Percentiles rank a stretch among this genome's conserved stretches.
Evolutionary conservation across 208 protist genomes (phyloP).

Genomic region (Leishmania tropica): DNA sequence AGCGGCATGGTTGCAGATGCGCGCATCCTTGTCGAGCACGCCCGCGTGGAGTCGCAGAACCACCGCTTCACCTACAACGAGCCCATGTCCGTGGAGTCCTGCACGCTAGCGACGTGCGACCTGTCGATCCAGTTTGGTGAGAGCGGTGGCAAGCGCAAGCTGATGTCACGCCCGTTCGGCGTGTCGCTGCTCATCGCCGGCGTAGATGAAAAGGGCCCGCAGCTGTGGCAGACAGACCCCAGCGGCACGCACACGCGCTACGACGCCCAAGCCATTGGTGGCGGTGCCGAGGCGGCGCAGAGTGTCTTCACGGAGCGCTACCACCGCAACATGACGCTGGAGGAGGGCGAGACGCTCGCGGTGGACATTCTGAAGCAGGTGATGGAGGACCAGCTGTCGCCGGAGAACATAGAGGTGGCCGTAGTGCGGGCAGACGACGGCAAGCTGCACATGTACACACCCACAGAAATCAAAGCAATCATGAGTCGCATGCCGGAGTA

Average conservation of each 20-base stretch:
- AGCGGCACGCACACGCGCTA: slow-evolving; percentile 97
- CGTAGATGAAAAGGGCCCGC: slow-evolving; percentile 97
- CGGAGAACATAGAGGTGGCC: slow-evolving; percentile 97
- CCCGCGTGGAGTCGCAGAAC: slow-evolving; percentile 98
- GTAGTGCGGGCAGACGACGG: slow-evolving; percentile 75
- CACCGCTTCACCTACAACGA: slow-evolving; percentile 99
- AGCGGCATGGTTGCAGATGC: slow-evolving; percentile 99
- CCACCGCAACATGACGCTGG: slow-evolving; percentile 96
- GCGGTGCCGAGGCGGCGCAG: slow-evolving; percentile 98
- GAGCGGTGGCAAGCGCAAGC: slow-evolving; percentile 82
- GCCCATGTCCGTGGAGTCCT: slow-evolving; percentile 96
- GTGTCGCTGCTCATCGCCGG: slow-evolving; percentile 99
- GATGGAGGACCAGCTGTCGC: slow-evolving; percentile 99
- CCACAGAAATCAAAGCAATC: slow-evolving; percentile 90
- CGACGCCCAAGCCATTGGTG: slow-evolving; percentile 99
- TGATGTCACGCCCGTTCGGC: slow-evolving; percentile 98
- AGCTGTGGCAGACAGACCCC: slow-evolving; percentile 98
- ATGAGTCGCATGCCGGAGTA: slow-evolving; percentile 75
- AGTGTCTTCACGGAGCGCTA: slow-evolving; percentile 98
- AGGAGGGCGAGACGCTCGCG: slow-evolving; percentile 96
- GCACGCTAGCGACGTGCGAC: slow-evolving; percentile 98
- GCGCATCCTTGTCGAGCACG: slow-evolving; percentile 98
- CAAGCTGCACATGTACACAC: slow-evolving; percentile 92
- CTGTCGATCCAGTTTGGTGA: slow-evolving; percentile 98
- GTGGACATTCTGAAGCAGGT: slow-evolving; percentile 98